These are phyloP conservation scores for Fusarium brachygibbosum DNA, from an alignment of 2,329 filamentous ascomycete genomes.

Conservation along the genomic window DNA sequence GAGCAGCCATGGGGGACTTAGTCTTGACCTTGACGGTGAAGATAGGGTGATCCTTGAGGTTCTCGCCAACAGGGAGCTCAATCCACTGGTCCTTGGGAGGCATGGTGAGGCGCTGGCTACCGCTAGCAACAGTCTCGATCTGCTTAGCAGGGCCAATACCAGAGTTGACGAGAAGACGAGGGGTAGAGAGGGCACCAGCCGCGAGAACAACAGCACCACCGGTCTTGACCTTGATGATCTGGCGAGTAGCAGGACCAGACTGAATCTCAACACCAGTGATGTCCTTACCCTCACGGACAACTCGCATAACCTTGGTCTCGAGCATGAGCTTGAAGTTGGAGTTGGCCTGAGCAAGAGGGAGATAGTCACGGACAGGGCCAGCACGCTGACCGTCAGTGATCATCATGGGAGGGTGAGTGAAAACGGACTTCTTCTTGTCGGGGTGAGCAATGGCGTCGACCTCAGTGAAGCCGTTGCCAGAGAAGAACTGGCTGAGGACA, in stretches of 20 bases:
- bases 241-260: constrained; percentile 63
- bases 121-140: constrained; percentile 64
- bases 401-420: constrained; percentile 67
- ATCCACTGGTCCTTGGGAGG: constrained; percentile 67
- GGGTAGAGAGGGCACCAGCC: constrained; percentile 76
- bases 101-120: constrained; percentile 65
- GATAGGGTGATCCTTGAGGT: constrained; percentile 69
- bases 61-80: constrained; percentile 69
- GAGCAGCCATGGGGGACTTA: constrained; percentile 57
- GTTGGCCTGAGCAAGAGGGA: constrained; percentile 70
- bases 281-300: constrained; percentile 72
- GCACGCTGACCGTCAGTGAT: constrained; percentile 75
- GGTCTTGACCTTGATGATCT: constrained; percentile 47
- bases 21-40: constrained; percentile 57
- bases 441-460: constrained; percentile 72
- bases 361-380: constrained; percentile 79
- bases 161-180: constrained; percentile 72
- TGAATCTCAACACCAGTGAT: constrained; percentile 78
- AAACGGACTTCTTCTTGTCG: constrained; percentile 74
- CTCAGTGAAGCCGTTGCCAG: constrained; percentile 71
- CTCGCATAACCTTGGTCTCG: constrained; percentile 74
- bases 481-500: constrained; percentile 71
- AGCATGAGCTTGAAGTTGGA: constrained; percentile 77
- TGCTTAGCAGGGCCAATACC: constrained; percentile 76
- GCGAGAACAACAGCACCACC: constrained; percentile 69